phyloP scores from a whole-genome alignment of 73 alveolate genomes.

The Paramecium primaurelia region DNA sequence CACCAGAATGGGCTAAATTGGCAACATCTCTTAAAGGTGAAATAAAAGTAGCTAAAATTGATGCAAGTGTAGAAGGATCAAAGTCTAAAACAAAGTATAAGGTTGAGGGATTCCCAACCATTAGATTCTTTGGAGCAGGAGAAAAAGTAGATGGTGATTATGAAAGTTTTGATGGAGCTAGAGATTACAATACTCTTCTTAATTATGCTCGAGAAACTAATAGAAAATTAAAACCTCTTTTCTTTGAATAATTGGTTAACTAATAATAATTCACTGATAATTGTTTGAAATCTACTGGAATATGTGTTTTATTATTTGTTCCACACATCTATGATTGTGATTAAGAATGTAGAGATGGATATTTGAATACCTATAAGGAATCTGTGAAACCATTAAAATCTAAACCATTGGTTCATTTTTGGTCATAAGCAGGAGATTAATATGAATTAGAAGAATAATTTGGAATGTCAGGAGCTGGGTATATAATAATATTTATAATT shows the following conservation, averaged over 20 bases:
- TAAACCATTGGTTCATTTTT: conserved; percentile 82
- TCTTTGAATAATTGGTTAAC: neutral
- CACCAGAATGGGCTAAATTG: conserved; percentile 88
- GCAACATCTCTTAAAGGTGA: conserved; percentile 88
- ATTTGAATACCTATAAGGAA: conserved; percentile 66
- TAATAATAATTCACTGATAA: neutral
- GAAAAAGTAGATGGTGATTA: conserved; percentile 61
- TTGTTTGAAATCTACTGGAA: neutral
- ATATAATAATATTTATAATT: neutral
- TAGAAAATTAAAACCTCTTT: conserved; percentile 25
- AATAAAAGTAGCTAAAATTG: conserved; percentile 86
- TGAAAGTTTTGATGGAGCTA: conserved; percentile 43
- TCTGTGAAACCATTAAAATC: conserved; percentile 77
- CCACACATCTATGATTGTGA: conserved; percentile 88
- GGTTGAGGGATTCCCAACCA: conserved; percentile 78
- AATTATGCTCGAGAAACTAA: conserved; percentile 37
- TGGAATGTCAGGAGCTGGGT: conserved; percentile 78
- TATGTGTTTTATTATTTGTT: conserved; percentile 79
- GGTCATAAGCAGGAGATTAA: conserved; percentile 90
- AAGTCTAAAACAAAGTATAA: conserved; percentile 65
- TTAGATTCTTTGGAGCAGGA: conserved; percentile 65
- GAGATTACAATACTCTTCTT: conserved; percentile 14
- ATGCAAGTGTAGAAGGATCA: conserved; percentile 78
- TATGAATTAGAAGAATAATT: conserved; percentile 81
- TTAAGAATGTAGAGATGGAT: conserved; percentile 81